phyloP scores from a whole-genome alignment of 2,329 filamentous ascomycete species.

The Aureobasidium lini region DNA sequence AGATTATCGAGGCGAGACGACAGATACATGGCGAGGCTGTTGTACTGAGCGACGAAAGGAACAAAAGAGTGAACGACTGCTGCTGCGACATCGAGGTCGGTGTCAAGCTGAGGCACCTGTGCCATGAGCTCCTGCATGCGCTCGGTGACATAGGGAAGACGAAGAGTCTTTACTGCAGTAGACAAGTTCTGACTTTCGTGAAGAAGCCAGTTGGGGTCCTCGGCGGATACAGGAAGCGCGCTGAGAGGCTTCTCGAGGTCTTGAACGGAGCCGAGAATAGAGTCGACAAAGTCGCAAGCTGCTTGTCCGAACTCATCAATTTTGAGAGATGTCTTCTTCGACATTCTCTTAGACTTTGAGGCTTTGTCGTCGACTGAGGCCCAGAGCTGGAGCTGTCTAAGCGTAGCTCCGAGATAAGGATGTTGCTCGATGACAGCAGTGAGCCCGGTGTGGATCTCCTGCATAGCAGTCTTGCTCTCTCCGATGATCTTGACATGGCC shows the following conservation, averaged over 20 bases:
- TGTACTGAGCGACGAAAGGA: conserved; percentile 71
- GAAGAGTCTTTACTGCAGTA: conserved; percentile 51
- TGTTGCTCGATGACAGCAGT: conserved; percentile 5
- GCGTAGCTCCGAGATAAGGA: conserved; percentile 16
- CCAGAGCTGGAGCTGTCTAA: conserved; percentile 17
- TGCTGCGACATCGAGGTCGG: conserved; percentile 40
- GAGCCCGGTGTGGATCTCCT: neutral
- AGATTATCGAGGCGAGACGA: conserved; percentile 53
- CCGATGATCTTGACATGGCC: neutral
- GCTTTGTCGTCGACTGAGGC: neutral
- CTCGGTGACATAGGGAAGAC: conserved; percentile 47
- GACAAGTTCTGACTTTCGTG: conserved; percentile 41
- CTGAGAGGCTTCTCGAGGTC: conserved; percentile 53
- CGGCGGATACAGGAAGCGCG: conserved; percentile 50
- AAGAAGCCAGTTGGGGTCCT: conserved; percentile 58
- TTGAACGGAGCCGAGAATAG: conserved; percentile 72
- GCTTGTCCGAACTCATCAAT: conserved; percentile 46
- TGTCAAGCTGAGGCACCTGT: conserved; percentile 37
- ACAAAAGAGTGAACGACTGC: conserved; percentile 54
- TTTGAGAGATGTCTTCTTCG: neutral
- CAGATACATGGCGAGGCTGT: conserved; percentile 50
- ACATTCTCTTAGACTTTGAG: neutral
- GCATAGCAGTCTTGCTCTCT: neutral
- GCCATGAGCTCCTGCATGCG: conserved; percentile 39
- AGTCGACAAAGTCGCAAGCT: conserved; percentile 61